Evolutionary conservation across 768 basidiomycete genomes (phyloP).

Genomic region (Macrolepiota dolichaula): DNA sequence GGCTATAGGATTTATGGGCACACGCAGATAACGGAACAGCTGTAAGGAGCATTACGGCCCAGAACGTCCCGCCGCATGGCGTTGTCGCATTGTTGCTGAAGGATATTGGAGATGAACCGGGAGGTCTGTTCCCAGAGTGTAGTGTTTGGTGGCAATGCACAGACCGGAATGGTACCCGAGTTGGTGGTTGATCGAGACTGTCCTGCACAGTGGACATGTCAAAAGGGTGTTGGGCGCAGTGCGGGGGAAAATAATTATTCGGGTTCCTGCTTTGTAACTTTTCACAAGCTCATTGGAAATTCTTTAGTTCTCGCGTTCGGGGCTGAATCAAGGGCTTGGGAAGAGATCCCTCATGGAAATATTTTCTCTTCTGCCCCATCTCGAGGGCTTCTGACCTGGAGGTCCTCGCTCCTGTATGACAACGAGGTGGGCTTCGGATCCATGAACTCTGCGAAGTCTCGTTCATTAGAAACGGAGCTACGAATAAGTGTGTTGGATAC

Average conservation of each 20-base stretch:
- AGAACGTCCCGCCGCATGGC: constrained; percentile 60
- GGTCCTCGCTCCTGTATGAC: not conserved
- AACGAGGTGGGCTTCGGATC: not conserved
- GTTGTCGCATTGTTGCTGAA: constrained; percentile 63
- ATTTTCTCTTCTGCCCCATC: not conserved
- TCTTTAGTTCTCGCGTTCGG: not conserved
- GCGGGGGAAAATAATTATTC: not conserved
- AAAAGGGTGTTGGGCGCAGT: not conserved
- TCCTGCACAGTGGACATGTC: not conserved
- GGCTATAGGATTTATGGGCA: constrained; percentile 63
- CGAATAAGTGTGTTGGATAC: not conserved
- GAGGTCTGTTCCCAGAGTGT: constrained; percentile 49
- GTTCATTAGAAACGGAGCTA: not conserved
- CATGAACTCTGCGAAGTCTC: not conserved
- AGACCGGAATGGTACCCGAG: constrained; percentile 42
- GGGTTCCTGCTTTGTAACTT: not conserved
- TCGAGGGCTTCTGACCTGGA: not conserved
- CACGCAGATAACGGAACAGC: constrained; percentile 71
- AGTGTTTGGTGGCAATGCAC: constrained; percentile 49
- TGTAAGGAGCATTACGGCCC: constrained; percentile 51
- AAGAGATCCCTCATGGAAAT: not conserved
- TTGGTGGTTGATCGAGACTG: constrained; percentile 19
- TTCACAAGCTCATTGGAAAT: not conserved
- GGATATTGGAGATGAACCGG: constrained; percentile 68
- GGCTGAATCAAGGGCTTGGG: not conserved